Evolutionary conservation across 257 asterid genomes (phyloP).

Genomic region (Scutellaria galericulata): DNA sequence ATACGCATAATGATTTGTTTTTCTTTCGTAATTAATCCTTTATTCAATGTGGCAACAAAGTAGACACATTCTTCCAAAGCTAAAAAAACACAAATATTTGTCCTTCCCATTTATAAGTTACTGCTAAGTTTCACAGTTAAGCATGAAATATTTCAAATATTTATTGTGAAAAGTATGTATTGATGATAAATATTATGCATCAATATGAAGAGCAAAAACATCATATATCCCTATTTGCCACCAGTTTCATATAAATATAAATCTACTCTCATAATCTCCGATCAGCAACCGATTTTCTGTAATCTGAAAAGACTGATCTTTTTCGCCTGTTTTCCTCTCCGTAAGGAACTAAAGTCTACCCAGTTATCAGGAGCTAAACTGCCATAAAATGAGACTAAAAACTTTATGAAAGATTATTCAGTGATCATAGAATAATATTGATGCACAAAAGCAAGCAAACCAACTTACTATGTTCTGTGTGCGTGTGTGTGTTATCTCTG

Average conservation of each 20-base stretch:
- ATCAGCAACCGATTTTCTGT: constrained; percentile 23
- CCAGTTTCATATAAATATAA: constrained; percentile 22
- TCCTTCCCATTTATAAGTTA: background rate
- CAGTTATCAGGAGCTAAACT: constrained; percentile 33
- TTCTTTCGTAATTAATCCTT: no score
- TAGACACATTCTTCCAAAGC: background rate
- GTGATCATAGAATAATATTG: background rate
- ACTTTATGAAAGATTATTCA: background rate
- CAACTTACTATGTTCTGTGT: constrained; percentile 9
- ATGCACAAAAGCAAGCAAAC: constrained; percentile 17
- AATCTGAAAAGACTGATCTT: constrained; percentile 16
- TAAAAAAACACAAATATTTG: background rate
- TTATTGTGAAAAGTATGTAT: background rate
- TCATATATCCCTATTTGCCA: background rate
- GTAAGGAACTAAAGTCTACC: constrained; percentile 11
- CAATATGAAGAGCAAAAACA: background rate
- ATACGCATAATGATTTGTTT: no score
- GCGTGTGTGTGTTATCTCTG: constrained; percentile 32
- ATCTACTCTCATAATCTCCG: background rate
- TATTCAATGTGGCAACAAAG: no score
- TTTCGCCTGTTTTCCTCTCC: background rate
- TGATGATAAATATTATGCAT: background rate
- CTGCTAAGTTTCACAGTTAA: constrained; percentile 1
- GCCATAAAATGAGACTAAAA: constrained; percentile 27
- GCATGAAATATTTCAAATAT: background rate